phyloP scores from a whole-genome alignment of 78 protist genomes.

The Monocercomonoides exilis region DNA sequence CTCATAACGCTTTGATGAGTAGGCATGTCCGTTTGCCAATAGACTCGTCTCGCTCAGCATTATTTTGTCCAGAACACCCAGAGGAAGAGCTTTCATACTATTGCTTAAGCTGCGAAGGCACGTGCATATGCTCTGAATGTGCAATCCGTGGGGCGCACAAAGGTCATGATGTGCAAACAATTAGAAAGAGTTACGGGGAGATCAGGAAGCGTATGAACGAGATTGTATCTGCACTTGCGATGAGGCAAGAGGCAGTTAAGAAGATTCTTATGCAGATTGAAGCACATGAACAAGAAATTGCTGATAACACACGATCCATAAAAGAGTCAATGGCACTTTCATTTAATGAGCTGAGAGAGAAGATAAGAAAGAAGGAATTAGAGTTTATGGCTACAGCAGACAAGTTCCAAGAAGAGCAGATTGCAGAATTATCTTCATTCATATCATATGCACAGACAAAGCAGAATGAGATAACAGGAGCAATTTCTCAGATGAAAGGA shows the following conservation, averaged over 20 bases:
- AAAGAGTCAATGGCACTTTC: conserved; percentile 2
- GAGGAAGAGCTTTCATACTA: conserved; percentile 2
- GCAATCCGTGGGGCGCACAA: not conserved
- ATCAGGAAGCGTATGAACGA: not conserved
- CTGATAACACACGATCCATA: conserved; percentile 13
- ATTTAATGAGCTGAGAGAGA: not conserved
- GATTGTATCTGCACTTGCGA: not conserved
- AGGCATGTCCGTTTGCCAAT: not conserved
- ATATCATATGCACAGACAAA: not conserved
- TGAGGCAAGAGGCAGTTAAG: not conserved
- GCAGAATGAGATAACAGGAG: not conserved
- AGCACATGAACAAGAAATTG: not conserved
- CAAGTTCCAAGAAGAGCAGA: not conserved
- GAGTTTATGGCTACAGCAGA: not conserved
- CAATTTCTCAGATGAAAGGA: not conserved
- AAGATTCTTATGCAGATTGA: not conserved
- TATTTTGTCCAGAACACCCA: not conserved
- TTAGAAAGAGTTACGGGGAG: not conserved
- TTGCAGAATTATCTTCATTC: not conserved
- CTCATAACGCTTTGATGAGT: not conserved
- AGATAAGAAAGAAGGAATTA: not conserved
- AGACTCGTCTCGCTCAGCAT: not conserved
- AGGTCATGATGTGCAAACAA: not conserved
- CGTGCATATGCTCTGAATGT: conserved; percentile 10
- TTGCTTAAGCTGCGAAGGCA: not conserved